Percentiles rank a stretch among this genome's conserved stretches.
Evolutionary conservation across 2,329 filamentous ascomycete species (phyloP).

Genomic region (Diplodia sapinea): DNA sequence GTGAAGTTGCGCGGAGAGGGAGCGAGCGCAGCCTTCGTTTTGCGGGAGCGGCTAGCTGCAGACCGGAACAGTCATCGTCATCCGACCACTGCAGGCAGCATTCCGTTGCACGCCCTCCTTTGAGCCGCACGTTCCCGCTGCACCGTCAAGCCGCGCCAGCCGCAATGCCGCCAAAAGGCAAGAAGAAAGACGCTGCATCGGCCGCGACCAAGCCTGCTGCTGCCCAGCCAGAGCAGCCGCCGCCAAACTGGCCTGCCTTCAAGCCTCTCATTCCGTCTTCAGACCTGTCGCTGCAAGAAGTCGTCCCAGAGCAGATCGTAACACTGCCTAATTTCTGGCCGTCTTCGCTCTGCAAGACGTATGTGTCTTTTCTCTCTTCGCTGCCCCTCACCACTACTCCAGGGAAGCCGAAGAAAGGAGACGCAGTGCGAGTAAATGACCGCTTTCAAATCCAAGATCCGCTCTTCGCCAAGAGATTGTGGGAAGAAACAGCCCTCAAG

Average conservation of each 20-base stretch:
- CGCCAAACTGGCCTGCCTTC: constrained; percentile 73
- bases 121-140: not conserved
- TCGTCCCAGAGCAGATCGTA: constrained; percentile 71
- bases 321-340: constrained; percentile 78
- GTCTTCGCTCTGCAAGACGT: constrained; percentile 73
- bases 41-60: not conserved
- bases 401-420: constrained; percentile 75
- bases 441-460: constrained; percentile 82
- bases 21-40: not conserved
- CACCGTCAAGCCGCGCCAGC: not conserved
- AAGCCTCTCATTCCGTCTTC: constrained; percentile 70
- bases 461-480: constrained; percentile 74
- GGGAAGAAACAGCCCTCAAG: constrained; percentile 76
- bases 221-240: constrained; percentile 15
- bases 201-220: constrained; percentile 20
- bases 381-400: constrained; percentile 80
- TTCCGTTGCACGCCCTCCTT: not conserved
- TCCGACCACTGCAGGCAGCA: constrained; percentile 10
- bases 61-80: constrained; percentile 9
- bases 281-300: constrained; percentile 65
- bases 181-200: constrained; percentile 34
- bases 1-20: not conserved
- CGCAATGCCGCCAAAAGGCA: constrained; percentile 44
- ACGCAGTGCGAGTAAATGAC: constrained; percentile 87
- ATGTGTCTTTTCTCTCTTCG: constrained; percentile 73